Evolutionary conservation across 2,329 filamentous ascomycete genomes (phyloP), one percentile per base, ranked within the genome.

Genomic region (Penicillium griseofulvum): DNA sequence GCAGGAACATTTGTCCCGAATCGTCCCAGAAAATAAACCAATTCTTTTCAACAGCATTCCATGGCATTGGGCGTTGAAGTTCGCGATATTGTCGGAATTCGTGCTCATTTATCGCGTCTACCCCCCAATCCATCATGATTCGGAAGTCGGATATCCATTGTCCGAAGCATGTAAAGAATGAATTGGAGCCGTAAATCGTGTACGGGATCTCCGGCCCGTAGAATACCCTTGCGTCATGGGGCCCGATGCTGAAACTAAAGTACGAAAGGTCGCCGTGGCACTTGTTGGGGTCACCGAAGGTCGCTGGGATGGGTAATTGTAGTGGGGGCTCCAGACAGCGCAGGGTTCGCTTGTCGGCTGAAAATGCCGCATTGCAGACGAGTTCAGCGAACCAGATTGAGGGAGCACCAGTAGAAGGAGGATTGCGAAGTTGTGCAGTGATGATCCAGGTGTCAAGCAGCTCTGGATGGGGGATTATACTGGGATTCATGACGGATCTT

Each of bases 11-110:
- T 19, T 74, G 65, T 5, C 75, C 77, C 0, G 71, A 54, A 0
- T 57, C 54, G 57, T 84, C 82, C 83, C 83, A 86, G 70, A 86
- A 86, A 2, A 82, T 56, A 59, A 86, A 86, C 74, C 78, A 87
- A 62, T 87, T 86, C 77, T 86, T 86, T 69, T 87, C 83, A 26
- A 85, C 62, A 0, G 61, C 34, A 3, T 65, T 63, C 61, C 72
- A 80, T 0, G 80, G 77, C 1, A 61, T 55, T 0, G 81, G 83
- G 0, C 82, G 73, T 36, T 80, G 78, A 3, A 86, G 65, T 58
- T 86, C 83, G 1, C 76, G 82, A 0, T 75, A 76, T 0, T 62
- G 44, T 12, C 64, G 64, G 64, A 83, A 84, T 9, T 66, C 55
- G 45, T 71, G 65, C 3, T 63, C 55, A 1, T 68, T 52, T 39